phyloP scores from a whole-genome alignment of 1,284 basidiomycete genomes.

The Puccinia novopanici region DNA sequence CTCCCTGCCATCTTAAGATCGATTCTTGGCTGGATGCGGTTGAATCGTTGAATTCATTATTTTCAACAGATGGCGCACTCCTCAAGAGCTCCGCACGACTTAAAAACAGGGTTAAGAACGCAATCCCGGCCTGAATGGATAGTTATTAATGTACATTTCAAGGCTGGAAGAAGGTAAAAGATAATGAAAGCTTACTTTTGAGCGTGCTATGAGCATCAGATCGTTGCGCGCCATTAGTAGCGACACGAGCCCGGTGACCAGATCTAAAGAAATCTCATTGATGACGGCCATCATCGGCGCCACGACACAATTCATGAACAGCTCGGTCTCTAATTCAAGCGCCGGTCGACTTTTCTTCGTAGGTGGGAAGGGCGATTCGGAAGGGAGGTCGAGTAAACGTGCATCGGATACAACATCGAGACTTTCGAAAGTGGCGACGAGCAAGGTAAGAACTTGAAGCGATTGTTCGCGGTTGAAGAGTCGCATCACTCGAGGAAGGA shows the following conservation, averaged over 20 bases:
- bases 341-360: constrained; percentile 62
- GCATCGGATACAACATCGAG: constrained; percentile 83
- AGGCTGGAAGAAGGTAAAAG: not conserved
- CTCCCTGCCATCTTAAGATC: constrained; percentile 45
- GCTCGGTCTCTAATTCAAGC: constrained; percentile 81
- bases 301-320: constrained; percentile 80
- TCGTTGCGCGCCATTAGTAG: constrained; percentile 81
- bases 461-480: constrained; percentile 78
- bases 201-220: constrained; percentile 69
- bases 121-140: constrained; percentile 75
- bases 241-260: constrained; percentile 83
- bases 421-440: constrained; percentile 90
- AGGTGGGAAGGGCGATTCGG: constrained; percentile 43
- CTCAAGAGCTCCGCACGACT: constrained; percentile 88
- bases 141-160: not conserved
- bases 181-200: constrained; percentile 66
- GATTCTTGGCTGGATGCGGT: constrained; percentile 47
- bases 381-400: constrained; percentile 61
- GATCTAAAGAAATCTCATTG: constrained; percentile 72
- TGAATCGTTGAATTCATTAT: constrained; percentile 55
- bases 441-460: constrained; percentile 82
- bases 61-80: constrained; percentile 65
- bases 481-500: constrained; percentile 85
- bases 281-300: constrained; percentile 82
- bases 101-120: constrained; percentile 85